Evolutionary conservation across 2,329 filamentous ascomycete species (phyloP).

Genomic region (Monilinia fructicola): DNA sequence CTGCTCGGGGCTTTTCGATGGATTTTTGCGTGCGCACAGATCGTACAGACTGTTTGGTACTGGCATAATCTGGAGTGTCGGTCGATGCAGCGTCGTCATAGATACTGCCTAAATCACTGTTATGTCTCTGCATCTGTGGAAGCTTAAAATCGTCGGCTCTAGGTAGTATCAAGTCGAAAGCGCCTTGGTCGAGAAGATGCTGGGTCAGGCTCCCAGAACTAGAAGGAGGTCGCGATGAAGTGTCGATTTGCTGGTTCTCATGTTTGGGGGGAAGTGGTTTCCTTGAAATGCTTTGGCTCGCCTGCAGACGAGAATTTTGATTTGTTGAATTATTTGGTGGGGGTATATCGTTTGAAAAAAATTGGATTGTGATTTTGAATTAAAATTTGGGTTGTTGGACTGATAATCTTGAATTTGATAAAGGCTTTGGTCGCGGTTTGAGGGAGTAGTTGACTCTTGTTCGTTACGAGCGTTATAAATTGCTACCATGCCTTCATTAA

Average conservation of each 20-base stretch:
- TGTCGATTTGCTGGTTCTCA: constrained; percentile 44
- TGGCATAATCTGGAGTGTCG: constrained; percentile 75
- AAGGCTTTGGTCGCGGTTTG: constrained; percentile 26
- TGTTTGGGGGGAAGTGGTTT: constrained; percentile 52
- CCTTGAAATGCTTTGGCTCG: constrained; percentile 46
- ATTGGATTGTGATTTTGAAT: constrained; percentile 29
- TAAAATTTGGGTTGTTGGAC: constrained; percentile 3
- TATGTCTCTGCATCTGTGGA: constrained; percentile 39
- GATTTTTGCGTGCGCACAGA: constrained; percentile 45
- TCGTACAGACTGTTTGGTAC: constrained; percentile 45
- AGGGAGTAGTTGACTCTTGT: constrained; percentile 14
- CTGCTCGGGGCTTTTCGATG: constrained; percentile 69
- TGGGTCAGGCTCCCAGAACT: constrained; percentile 45
- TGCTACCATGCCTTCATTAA: constrained; percentile 42
- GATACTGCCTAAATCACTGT: constrained; percentile 45
- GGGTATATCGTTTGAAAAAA: constrained; percentile 23
- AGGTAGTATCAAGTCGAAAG: constrained; percentile 45
- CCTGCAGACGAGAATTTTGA: constrained; percentile 40
- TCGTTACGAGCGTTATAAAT: constrained; percentile 28
- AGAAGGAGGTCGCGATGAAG: constrained; percentile 42
- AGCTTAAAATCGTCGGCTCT: constrained; percentile 25
- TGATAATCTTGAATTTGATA: constrained; percentile 25
- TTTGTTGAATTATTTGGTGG: neutral
- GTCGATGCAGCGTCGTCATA: constrained; percentile 64
- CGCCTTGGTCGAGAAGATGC: constrained; percentile 49